Conservation (phyloP, 2,329 filamentous ascomycete species). For the Fusarium sp. region DNA sequence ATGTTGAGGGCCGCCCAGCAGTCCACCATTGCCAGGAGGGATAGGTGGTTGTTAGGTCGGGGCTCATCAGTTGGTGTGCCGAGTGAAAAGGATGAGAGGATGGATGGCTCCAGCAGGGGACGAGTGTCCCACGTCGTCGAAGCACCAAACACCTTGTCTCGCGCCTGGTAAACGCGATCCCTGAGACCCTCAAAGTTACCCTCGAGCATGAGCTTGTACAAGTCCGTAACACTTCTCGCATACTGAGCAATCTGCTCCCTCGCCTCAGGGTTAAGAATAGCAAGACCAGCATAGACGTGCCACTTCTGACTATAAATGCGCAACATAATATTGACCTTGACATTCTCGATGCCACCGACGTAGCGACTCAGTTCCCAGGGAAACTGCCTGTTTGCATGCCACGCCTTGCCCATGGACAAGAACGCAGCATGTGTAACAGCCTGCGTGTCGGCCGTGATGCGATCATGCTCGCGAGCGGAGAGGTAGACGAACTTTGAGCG, state of each 20-base stretch:
- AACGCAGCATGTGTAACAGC: conserved; percentile 98
- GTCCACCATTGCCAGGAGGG: conserved; percentile 94
- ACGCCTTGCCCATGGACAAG: conserved; percentile 95
- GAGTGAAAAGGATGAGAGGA: conserved; percentile 88
- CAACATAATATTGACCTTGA: conserved; percentile 97
- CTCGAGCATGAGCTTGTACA: conserved; percentile 96
- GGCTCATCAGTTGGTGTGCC: conserved; percentile 68
- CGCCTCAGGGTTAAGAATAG: conserved; percentile 94
- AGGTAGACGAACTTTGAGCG: conserved; percentile 87
- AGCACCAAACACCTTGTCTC: conserved; percentile 80
- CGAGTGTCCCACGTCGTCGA: conserved; percentile 65
- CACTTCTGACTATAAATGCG: conserved; percentile 99
- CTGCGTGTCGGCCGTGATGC: conserved; percentile 97
- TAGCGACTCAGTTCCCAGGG: conserved; percentile 98
- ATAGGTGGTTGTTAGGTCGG: conserved; percentile 91
- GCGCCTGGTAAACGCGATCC: conserved; percentile 68
- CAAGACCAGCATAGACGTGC: conserved; percentile 98
- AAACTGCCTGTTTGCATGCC: conserved; percentile 94
- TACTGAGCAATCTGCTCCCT: conserved; percentile 94
- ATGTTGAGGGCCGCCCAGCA: conserved; percentile 96
- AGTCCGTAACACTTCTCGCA: conserved; percentile 86
- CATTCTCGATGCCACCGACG: conserved; percentile 96
- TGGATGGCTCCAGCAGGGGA: conserved; percentile 78
- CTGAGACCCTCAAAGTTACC: conserved; percentile 79
- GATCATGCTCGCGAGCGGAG: conserved; percentile 86